Base-by-base conservation (phyloP, 2,329 filamentous ascomycete genomes). In the Eutypa lata region DNA sequence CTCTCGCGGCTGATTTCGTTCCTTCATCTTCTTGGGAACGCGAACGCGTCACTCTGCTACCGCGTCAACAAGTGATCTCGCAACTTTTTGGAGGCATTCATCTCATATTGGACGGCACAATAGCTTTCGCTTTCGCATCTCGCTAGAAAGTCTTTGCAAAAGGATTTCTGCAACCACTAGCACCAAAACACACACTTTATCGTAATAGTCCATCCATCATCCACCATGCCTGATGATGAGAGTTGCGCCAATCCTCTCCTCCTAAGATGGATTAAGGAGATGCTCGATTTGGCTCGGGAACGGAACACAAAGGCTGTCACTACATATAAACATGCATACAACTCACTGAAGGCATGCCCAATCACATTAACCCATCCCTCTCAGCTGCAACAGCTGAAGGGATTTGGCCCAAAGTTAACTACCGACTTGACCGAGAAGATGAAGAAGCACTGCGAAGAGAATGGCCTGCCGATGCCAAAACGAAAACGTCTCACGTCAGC, bases 291-390 rank as follows among this genome's bases (percentile, higher is more conserved):
- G 40, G 89, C 88, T 13, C 78, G 80, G 47, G 83, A 90, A 60
- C 81, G 80, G 45, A 90, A 87, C 64, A 82, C 83, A 18, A 91
- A 90, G 66, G 87, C 87, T 21, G 72, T 84, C 22, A 82, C 79
- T n/a, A 86, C 82, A 0, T 93, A 91, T 68, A 88, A 83, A 58
- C 84, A 87, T 61, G 90, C 90, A 1, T 90, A 90, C 64, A 80
- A 90, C 53, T 88, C 89, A 2, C 81, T 94, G 68, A 89, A 86
- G 69, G 82, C 82, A 13, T 92, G 89, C 57, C 89, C 90, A 0
- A 73, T 90, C 38, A 71, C 73, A 1, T 89, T 91, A 59, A 74
- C 80, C 18, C 90, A 94, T 66, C 89, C 90, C 2, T 84, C 85
- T 6, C 82, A 91, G 71, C 81, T 89, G 1, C 80, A 86, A 61